Conservation (phyloP, 352 stramenopile species). For the Phytophthora tubulina region DNA sequence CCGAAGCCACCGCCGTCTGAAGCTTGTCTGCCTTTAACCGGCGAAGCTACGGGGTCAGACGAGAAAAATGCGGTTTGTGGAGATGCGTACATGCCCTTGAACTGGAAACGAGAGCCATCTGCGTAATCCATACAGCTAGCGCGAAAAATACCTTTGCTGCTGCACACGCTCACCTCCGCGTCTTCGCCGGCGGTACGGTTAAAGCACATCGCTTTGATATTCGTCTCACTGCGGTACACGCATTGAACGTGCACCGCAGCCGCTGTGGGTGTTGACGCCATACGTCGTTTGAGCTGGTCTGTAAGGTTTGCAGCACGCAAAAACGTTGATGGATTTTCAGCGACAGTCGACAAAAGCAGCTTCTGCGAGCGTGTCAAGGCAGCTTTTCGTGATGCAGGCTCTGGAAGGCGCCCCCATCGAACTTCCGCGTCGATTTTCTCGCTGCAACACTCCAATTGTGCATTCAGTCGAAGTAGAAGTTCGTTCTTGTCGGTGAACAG, state of each 20-base stretch:
- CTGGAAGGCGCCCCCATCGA: conserved; percentile 74
- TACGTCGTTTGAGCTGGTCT: conserved; percentile 70
- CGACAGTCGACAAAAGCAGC: conserved; percentile 59
- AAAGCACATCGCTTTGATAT: conserved; percentile 88
- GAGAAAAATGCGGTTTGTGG: conserved; percentile 58
- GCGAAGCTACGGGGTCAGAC: conserved; percentile 34
- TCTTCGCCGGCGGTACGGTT: conserved; percentile 67
- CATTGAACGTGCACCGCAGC: conserved; percentile 58
- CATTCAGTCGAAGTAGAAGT: conserved; percentile 73
- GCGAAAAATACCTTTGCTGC: conserved; percentile 78
- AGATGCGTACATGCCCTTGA: conserved; percentile 80
- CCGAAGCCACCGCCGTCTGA: conserved; percentile 24
- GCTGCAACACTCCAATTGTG: conserved; percentile 73
- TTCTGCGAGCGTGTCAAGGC: conserved; percentile 76
- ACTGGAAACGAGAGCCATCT: conserved; percentile 79
- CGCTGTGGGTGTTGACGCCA: conserved; percentile 43
- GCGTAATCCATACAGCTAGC: conserved; percentile 74
- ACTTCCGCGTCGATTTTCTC: conserved; percentile 84
- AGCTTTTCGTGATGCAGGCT: conserved; percentile 68
- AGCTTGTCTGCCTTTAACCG: conserved; percentile 38
- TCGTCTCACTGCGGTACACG: conserved; percentile 84
- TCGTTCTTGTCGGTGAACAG: conserved; percentile 80
- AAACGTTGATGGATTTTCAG: conserved; percentile 43
- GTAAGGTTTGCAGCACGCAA: conserved; percentile 60
- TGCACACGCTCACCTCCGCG: conserved; percentile 77